These are phyloP conservation scores for Cutaneotrichosporon sp. DNA, from an alignment of 1,284 basidiomycete genomes.

Conservation along the genomic window DNA sequence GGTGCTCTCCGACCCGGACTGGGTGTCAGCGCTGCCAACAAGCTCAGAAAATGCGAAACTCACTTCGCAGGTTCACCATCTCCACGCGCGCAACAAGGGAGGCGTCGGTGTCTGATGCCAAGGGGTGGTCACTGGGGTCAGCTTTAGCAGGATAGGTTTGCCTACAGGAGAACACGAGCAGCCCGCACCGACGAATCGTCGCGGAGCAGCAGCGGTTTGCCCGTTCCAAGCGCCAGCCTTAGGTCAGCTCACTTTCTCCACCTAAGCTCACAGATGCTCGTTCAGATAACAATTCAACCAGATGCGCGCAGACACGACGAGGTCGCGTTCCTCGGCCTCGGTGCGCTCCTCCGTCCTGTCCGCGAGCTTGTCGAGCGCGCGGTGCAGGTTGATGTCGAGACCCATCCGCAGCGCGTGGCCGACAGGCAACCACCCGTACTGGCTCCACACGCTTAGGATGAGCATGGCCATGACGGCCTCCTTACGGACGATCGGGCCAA, in stretches of 20 bases:
- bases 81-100: slow-evolving; percentile 83
- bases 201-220: slow-evolving; percentile 81
- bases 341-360: slow-evolving; percentile 58
- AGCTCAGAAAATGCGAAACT: background rate
- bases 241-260: slow-evolving; percentile 8
- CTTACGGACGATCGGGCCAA: slow-evolving; percentile 87
- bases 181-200: slow-evolving; percentile 84
- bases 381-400: slow-evolving; percentile 85
- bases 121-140: slow-evolving; percentile 63
- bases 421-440: slow-evolving; percentile 88
- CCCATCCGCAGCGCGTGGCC: slow-evolving; percentile 90
- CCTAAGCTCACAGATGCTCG: slow-evolving; percentile 46
- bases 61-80: slow-evolving; percentile 69
- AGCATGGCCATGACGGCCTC: slow-evolving; percentile 95
- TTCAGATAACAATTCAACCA: slow-evolving; percentile 82
- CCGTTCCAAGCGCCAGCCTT: slow-evolving; percentile 87
- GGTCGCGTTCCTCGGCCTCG: slow-evolving; percentile 81
- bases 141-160: too few species aligned
- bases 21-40: slow-evolving; percentile 6
- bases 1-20: slow-evolving; percentile 88
- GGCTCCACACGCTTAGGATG: slow-evolving; percentile 86
- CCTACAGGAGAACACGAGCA: slow-evolving; percentile 70
- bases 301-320: slow-evolving; percentile 86
- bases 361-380: slow-evolving; percentile 85
- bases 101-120: slow-evolving; percentile 83